phyloP scores from a whole-genome alignment of 495 filamentous ascomycete species.

The Glutinoglossum americanum region DNA sequence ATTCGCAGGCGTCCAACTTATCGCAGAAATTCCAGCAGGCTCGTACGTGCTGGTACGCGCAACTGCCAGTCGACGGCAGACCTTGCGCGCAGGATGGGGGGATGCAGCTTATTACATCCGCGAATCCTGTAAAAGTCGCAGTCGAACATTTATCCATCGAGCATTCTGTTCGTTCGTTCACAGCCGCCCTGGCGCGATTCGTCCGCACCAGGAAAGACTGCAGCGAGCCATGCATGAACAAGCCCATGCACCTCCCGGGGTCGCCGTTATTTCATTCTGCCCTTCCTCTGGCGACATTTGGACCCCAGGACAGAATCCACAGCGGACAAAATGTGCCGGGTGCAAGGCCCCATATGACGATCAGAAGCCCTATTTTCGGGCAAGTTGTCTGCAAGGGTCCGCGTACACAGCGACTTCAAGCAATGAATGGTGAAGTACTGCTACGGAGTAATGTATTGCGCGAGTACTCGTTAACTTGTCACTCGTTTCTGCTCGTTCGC shows the following conservation, averaged over 20 bases:
- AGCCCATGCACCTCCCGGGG: not conserved
- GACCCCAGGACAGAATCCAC: not conserved
- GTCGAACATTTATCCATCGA: not conserved
- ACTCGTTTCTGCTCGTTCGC: not conserved
- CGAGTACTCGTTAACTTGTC: not conserved
- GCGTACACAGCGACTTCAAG: too few relatives aligned
- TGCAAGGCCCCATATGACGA: not conserved
- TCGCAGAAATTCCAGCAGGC: too few relatives aligned
- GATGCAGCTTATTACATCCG: not conserved
- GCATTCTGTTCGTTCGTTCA: not conserved
- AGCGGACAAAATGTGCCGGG: not conserved
- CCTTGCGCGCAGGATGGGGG: not conserved
- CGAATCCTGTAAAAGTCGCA: not conserved
- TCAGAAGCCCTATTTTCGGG: not conserved
- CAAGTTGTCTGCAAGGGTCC: not conserved
- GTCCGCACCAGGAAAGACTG: not conserved
- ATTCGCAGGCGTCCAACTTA: too few relatives aligned
- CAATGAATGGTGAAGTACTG: not conserved
- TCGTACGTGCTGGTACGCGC: not conserved
- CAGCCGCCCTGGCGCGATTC: not conserved
- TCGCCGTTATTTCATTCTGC: not conserved
- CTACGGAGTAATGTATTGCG: too few relatives aligned
- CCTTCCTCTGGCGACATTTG: not conserved
- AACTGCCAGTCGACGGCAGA: not conserved
- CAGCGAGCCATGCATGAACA: not conserved